phyloP scores from a whole-genome alignment of 1,284 basidiomycete species.

The Papiliotrema terrestris region DNA sequence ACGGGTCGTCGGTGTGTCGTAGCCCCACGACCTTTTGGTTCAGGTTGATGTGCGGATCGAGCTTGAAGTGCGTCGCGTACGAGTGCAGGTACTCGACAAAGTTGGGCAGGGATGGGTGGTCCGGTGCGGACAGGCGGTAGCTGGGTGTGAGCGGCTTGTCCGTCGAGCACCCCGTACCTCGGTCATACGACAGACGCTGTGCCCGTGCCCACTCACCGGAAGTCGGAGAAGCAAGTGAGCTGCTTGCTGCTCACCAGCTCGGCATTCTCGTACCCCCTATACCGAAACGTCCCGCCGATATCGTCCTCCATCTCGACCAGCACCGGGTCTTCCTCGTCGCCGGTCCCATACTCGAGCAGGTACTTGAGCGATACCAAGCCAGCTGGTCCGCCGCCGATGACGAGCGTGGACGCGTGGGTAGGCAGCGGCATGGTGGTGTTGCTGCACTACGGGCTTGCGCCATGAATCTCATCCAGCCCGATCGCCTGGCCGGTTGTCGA shows the following conservation, averaged over 20 bases:
- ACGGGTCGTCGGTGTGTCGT: conserved; percentile 3
- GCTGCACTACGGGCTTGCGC: too few relatives aligned
- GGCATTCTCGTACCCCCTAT: conserved; percentile 54
- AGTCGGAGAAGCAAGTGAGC: conserved; percentile 64
- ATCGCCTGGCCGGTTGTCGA: too few relatives aligned
- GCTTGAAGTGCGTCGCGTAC: conserved; percentile 55
- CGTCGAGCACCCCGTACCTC: background rate
- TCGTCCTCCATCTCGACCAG: conserved; percentile 61
- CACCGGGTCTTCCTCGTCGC: conserved; percentile 52
- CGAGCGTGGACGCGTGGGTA: conserved; percentile 28
- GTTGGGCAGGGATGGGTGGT: conserved; percentile 59
- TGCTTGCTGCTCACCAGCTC: conserved; percentile 50
- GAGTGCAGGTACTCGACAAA: conserved; percentile 60
- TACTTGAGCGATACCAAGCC: conserved; percentile 63
- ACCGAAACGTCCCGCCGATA: conserved; percentile 61
- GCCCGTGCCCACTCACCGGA: conserved; percentile 46
- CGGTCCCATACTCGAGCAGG: conserved; percentile 52
- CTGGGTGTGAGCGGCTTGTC: conserved; percentile 10
- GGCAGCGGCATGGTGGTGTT: conserved; percentile 11
- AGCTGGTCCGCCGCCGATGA: conserved; percentile 59
- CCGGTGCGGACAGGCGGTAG: conserved; percentile 52
- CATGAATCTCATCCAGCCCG: too few relatives aligned
- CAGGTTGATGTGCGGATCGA: conserved; percentile 52
- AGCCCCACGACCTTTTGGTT: conserved; percentile 50
- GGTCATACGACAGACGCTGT: too few relatives aligned